phyloP scores from a whole-genome alignment of 2,329 filamentous ascomycete species.

The Pezicula radicicola region DNA sequence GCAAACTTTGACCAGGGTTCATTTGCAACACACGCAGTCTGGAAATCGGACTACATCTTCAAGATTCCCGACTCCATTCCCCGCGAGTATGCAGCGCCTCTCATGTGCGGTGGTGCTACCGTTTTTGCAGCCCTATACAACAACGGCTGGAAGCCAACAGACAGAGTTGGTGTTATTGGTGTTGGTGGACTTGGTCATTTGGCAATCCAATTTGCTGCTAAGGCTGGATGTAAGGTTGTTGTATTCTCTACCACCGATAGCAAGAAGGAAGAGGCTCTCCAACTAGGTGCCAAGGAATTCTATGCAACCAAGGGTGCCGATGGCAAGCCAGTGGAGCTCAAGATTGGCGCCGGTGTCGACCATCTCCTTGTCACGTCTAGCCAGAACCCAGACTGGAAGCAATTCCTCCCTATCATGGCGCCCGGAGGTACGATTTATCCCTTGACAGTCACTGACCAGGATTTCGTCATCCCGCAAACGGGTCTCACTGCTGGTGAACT shows the following conservation, averaged over 20 bases:
- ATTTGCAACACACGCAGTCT: slow-evolving; percentile 36
- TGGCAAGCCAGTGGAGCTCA: slow-evolving; percentile 18
- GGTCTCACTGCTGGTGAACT: slow-evolving; percentile 21
- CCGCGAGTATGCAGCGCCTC: slow-evolving; percentile 37
- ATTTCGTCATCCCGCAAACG: slow-evolving; percentile 26
- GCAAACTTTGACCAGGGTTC: slow-evolving; percentile 45
- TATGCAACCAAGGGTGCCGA: slow-evolving; percentile 43
- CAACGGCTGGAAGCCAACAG: slow-evolving; percentile 31
- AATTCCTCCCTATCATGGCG: slow-evolving; percentile 59
- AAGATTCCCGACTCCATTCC: slow-evolving; percentile 35
- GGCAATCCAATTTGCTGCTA: slow-evolving; percentile 59
- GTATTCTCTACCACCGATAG: slow-evolving; percentile 56
- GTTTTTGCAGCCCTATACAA: slow-evolving; percentile 32
- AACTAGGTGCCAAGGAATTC: slow-evolving; percentile 60
- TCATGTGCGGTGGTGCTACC: slow-evolving; percentile 45
- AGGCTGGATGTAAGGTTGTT: slow-evolving; percentile 59
- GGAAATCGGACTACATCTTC: slow-evolving; percentile 36
- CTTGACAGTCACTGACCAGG: slow-evolving; percentile 57
- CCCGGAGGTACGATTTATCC: slow-evolving; percentile 60
- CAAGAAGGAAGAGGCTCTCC: slow-evolving; percentile 61
- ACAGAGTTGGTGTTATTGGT: slow-evolving; percentile 42
- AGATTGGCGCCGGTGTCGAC: slow-evolving; percentile 29
- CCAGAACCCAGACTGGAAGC: slow-evolving; percentile 53
- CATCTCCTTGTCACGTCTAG: slow-evolving; percentile 27
- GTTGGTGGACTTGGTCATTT: slow-evolving; percentile 61